These are phyloP conservation scores for Cydonia oblonga DNA, from an alignment of 331 rosid species.

Conservation along the genomic window DNA sequence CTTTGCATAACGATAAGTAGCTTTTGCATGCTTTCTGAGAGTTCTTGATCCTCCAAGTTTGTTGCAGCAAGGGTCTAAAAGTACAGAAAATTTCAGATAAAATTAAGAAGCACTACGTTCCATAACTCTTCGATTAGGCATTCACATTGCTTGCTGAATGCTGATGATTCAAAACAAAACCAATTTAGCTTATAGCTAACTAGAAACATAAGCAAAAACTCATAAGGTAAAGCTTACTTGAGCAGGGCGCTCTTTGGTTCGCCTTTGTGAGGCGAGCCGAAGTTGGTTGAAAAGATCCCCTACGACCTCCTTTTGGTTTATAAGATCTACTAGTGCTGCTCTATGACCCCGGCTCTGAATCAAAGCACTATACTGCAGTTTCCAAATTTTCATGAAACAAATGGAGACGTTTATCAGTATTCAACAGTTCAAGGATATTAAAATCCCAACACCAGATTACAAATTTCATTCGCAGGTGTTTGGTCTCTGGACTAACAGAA, in stretches of 20 bases:
- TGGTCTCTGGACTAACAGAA: background rate
- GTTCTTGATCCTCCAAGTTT: conserved; percentile 70
- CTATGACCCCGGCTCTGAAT: conserved; percentile 50
- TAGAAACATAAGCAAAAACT: background rate
- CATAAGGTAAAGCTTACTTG: conserved; percentile 45
- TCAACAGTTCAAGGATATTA: conserved; percentile 5
- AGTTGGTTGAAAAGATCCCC: conserved; percentile 97
- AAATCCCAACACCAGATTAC: background rate
- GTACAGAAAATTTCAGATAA: conserved; percentile 9
- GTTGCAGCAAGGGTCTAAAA: conserved; percentile 91
- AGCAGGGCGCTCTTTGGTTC: conserved; percentile 72
- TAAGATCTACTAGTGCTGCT: conserved; percentile 66
- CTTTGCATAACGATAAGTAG: conserved; percentile 92
- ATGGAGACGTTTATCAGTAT: conserved; percentile 10
- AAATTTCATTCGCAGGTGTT: background rate
- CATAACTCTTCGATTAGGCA: background rate
- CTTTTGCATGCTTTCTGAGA: conserved; percentile 89
- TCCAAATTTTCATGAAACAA: conserved; percentile 19
- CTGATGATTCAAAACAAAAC: background rate
- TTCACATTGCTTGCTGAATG: background rate
- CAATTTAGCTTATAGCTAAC: background rate
- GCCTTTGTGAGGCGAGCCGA: conserved; percentile 90
- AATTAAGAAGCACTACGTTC: conserved; percentile 5
- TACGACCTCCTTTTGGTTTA: conserved; percentile 86
- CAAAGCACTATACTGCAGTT: conserved; percentile 80